These are phyloP conservation scores for Cercospora berteroae DNA, from an alignment of 2,329 filamentous ascomycete genomes.

Conservation along the genomic window DNA sequence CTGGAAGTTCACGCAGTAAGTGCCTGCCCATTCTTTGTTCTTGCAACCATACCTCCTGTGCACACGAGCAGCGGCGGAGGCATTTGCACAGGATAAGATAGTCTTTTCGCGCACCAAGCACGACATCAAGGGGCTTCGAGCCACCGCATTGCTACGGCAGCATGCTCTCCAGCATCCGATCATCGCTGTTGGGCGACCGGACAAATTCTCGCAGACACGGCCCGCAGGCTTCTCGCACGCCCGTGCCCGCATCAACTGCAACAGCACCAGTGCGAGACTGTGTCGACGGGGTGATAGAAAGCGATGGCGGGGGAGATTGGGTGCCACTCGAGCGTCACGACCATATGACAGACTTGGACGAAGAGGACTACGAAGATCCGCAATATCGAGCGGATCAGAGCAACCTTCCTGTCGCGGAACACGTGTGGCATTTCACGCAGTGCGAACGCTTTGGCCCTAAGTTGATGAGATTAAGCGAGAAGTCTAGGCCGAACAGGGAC, in stretches of 20 bases:
- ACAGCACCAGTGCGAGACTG: not conserved
- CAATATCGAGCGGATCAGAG: constrained; percentile 13
- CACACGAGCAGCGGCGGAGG: not conserved
- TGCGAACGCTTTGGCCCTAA: constrained; percentile 14
- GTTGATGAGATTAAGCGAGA: not conserved
- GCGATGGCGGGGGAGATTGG: not conserved
- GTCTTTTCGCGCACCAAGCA: not conserved
- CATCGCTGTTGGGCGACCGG: constrained; percentile 25
- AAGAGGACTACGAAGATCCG: constrained; percentile 15
- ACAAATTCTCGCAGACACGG: constrained; percentile 23
- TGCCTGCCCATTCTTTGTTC: constrained; percentile 20
- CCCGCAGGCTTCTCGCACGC: not conserved
- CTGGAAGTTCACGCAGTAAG: constrained; percentile 99
- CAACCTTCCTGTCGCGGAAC: constrained; percentile 9
- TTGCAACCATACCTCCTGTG: not conserved
- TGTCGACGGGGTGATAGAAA: constrained; percentile 6
- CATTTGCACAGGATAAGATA: not conserved
- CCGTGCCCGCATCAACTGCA: constrained; percentile 10
- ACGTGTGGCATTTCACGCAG: constrained; percentile 26
- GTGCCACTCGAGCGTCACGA: not conserved
- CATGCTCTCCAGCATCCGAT: constrained; percentile 28
- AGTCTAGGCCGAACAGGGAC: not conserved
- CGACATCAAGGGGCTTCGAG: not conserved
- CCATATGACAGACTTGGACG: constrained; percentile 1
- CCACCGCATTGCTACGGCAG: constrained; percentile 22